Evolutionary conservation across 495 filamentous ascomycete species (phyloP), one percentile per base, ranked within the genome.

Genomic region (Hyaloscypha finlandica): DNA sequence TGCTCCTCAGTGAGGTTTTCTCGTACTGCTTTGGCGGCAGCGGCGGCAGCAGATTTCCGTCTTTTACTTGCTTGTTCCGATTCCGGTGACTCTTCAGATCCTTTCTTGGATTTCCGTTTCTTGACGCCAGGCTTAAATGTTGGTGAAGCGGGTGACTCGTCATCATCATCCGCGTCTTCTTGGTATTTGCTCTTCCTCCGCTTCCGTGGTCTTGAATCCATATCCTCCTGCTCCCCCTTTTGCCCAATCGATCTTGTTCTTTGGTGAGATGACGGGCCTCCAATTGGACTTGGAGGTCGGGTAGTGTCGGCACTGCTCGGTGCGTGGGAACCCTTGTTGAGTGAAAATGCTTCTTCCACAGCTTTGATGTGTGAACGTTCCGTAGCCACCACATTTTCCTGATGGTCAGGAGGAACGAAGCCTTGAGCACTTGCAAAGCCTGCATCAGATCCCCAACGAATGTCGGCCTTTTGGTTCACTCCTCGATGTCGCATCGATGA

Each of bases 1-100:
- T 97, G 89, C 63, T 90, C 89, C 66, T 93, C 91, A 0, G 89
- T 89, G 32, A 97, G 82, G 70, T 94, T 94, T 75, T 93, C 89
- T 29, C 92, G 85, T 1, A 82, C 74, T 2, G 79, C 33, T 75
- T 89, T 92, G 11, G 68, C 68, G 8, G 68, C 57, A 20, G 53
- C 22, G 51, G 39, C 58, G 33, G 64, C 54, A 8, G 64, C 65
- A 30, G 73, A 72, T 75, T 76, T 77, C 64, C 65, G 65, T 32
- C 73, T 68, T 64, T 66, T 77, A 70, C 64, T 52, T 45, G 60
- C 57, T 30, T 67, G 61, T 73, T 76, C 74, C 56, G 48, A 73
- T 61, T 70, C 69, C 29, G 53, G 31, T 52, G 63, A 67, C 30
- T 66, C 59, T 33, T 58, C 54, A 11, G 56, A 42, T 48, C 25